Evolutionary conservation across 257 asterid species (phyloP), one percentile per base, ranked within the genome.

Genomic region (Nicotiana otophora): DNA sequence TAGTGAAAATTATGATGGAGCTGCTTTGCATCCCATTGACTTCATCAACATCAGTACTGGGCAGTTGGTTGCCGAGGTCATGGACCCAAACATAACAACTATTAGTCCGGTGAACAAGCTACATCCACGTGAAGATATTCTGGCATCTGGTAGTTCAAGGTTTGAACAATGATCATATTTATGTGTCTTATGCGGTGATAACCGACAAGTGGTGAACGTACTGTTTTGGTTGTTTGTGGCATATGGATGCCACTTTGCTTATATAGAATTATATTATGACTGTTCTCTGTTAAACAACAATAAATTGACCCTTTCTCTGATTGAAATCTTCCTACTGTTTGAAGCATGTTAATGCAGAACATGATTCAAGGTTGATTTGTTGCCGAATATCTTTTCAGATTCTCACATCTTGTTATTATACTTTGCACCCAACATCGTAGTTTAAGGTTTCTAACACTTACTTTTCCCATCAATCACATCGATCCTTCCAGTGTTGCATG

Each of bases 141-240:
- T 96, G 90, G 98, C 99, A 4, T 92, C 97, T 78, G 98, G 99
- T 78, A 94, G 99, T 87, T 94, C 99, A 78, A 94, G 99, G 98
- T 96, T 55, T 28, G 91, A 77, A 84, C 58, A 74, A 53, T 39
- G 48, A 28, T 42, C 17, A 63, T 48, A 42, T 15, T 57, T 54
- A 30, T 64, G 19, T 34, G 30, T 23, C 61, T 42, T 42, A 42
- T 42, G 48, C 48, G 10, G 48, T 42, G 48, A 42, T 42, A 42
- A 42, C 10, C 10, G 10, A 42, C 48, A 42, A 42, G 48, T 42
- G 7, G 48, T 42, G 48, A 42, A 42, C 10, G 48, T 42, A 51
- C 3, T 57, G 19, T 51, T 57, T n/a, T 10, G 26, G 39, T 34
- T 82, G 19, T 28, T 30, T 54, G 69, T 69, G 58, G 58, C 78